A percentile compares a stretch with the other conserved stretches of the same genome.
Conservation (phyloP, 805 yeast species). For the Metschnikowia lachancei region DNA sequence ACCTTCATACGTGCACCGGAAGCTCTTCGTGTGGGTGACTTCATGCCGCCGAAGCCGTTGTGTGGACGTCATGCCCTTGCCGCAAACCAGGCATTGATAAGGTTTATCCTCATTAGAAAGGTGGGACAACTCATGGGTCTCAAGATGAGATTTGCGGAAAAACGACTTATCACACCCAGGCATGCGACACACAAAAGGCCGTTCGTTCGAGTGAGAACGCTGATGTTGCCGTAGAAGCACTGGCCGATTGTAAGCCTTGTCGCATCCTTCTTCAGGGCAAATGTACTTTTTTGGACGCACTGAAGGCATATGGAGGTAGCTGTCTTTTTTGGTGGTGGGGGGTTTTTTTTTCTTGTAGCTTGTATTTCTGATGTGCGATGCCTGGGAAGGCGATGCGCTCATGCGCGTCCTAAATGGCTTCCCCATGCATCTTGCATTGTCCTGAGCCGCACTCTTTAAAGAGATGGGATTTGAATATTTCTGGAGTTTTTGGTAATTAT, state of each 20-base stretch:
- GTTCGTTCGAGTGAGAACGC: slow-evolving; percentile 73
- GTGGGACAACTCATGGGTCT: slow-evolving; percentile 73
- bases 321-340: background rate
- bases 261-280: slow-evolving; percentile 68
- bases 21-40: slow-evolving; percentile 59
- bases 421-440: background rate
- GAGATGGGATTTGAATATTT: too few species aligned
- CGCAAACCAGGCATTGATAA: slow-evolving; percentile 67
- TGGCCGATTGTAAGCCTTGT: slow-evolving; percentile 76
- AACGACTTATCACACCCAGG: slow-evolving; percentile 62
- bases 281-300: slow-evolving; percentile 55
- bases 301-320: slow-evolving; percentile 7
- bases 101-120: slow-evolving; percentile 55
- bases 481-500: too few species aligned
- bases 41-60: slow-evolving; percentile 87
- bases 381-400: background rate
- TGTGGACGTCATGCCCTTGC: slow-evolving; percentile 73
- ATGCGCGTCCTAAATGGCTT: background rate
- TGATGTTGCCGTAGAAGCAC: slow-evolving; percentile 78
- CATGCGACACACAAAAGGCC: slow-evolving; percentile 67
- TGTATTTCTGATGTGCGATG: background rate
- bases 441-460: too few species aligned
- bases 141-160: slow-evolving; percentile 72
- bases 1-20: slow-evolving; percentile 52
- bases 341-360: too few species aligned